phyloP scores from a whole-genome alignment of 75 land plant species.

The Pinus albicaulis region DNA sequence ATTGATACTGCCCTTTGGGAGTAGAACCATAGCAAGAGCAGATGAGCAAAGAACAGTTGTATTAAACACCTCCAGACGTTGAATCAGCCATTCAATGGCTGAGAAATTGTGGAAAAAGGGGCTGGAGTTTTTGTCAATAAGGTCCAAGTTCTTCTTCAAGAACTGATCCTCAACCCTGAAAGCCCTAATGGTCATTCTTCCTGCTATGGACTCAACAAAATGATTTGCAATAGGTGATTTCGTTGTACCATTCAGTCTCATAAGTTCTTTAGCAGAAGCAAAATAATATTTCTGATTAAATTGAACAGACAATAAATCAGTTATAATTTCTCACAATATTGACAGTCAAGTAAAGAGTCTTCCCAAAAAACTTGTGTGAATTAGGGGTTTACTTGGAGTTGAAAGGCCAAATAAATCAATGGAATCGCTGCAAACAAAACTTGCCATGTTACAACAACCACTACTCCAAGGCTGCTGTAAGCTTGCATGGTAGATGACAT shows the following conservation, averaged over 20 bases:
- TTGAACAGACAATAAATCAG: neutral
- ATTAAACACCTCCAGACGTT: neutral
- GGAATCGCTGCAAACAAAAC: conserved; percentile 32
- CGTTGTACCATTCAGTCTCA: conserved; percentile 40
- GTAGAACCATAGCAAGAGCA: too few relatives aligned
- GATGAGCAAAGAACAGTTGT: too few relatives aligned
- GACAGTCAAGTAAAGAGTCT: too few relatives aligned
- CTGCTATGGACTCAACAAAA: conserved; percentile 35
- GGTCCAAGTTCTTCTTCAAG: conserved; percentile 23
- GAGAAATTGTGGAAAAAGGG: conserved; percentile 39
- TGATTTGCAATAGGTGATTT: conserved; percentile 45
- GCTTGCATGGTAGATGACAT: conserved; percentile 8
- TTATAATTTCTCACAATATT: too few relatives aligned
- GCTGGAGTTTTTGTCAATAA: conserved; percentile 31
- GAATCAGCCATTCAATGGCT: conserved; percentile 35
- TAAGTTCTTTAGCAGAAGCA: conserved; percentile 35
- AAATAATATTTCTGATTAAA: conserved; percentile 27
- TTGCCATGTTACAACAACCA: conserved; percentile 38
- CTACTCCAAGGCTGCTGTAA: conserved; percentile 24
- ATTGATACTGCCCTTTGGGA: too few relatives aligned
- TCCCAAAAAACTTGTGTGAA: neutral
- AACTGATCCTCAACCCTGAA: conserved; percentile 30
- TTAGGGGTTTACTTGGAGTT: conserved; percentile 27
- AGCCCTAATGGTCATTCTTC: conserved; percentile 42
- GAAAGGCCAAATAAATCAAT: conserved; percentile 12